Evolutionary conservation across 2,329 filamentous ascomycete genomes (phyloP).

Genomic region (Trichoderma koningii): DNA sequence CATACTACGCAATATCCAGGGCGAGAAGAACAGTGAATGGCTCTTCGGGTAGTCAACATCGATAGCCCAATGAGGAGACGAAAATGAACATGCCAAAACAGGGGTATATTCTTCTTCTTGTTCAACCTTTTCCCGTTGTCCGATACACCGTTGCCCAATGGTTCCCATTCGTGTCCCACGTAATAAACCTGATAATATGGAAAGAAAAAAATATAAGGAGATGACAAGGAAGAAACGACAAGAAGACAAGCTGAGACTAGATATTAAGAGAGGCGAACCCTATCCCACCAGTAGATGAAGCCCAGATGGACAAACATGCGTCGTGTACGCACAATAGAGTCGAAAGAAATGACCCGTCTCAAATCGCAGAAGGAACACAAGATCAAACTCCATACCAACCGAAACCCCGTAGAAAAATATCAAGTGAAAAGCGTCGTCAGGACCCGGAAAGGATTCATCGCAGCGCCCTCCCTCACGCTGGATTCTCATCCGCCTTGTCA

Average conservation of each 20-base stretch:
- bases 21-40: no score
- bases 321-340: no score
- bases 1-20: no score
- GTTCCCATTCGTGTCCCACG: neutral
- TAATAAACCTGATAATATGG: neutral
- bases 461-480: constrained; percentile 14
- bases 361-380: neutral
- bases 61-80: no score
- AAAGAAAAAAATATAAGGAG: no score
- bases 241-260: neutral
- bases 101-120: neutral
- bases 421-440: neutral
- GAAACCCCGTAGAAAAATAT: neutral
- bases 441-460: neutral
- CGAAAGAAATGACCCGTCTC: no score
- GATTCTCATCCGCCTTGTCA: constrained; percentile 33
- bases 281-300: no score
- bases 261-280: neutral
- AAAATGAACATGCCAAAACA: neutral
- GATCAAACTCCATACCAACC: neutral
- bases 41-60: no score
- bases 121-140: neutral
- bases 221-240: neutral
- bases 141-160: neutral
- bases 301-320: no score